Evolutionary conservation across 371 early-diverging fungal species (phyloP).

Genomic region (Mortierella sp.): DNA sequence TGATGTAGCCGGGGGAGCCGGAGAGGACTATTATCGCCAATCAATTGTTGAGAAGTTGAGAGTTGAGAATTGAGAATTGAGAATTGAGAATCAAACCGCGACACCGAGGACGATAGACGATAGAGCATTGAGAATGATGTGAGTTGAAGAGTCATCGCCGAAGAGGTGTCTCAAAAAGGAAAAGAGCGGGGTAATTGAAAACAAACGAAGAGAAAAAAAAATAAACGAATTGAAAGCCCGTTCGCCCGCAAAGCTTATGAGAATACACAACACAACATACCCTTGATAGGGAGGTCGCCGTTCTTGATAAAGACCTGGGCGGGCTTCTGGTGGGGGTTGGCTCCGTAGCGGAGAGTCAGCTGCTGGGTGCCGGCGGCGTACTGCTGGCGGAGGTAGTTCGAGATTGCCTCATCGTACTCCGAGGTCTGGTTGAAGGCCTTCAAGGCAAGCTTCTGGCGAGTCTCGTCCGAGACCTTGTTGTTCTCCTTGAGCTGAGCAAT

Average conservation of each 20-base stretch:
- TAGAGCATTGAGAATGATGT: background rate
- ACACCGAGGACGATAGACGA: background rate
- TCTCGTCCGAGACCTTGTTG: conserved; percentile 59
- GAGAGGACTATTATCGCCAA: conserved; percentile 72
- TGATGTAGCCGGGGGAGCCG: conserved; percentile 98
- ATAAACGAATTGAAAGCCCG: conserved; percentile 45
- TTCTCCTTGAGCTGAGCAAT: conserved; percentile 79
- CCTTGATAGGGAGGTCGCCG: conserved; percentile 89
- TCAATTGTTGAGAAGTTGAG: background rate
- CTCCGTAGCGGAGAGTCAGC: conserved; percentile 95
- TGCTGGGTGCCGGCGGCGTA: conserved; percentile 84
- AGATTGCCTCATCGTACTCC: conserved; percentile 95
- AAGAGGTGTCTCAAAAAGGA: conserved; percentile 32
- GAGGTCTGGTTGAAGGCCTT: conserved; percentile 95
- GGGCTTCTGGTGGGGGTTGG: conserved; percentile 98
- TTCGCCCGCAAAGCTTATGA: conserved; percentile 10
- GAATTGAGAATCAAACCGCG: conserved; percentile 8
- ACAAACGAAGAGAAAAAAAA: conserved; percentile 18
- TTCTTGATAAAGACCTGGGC: conserved; percentile 91
- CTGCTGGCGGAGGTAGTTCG: conserved; percentile 94
- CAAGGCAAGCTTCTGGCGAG: conserved; percentile 64
- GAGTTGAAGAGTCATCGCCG: conserved; percentile 23
- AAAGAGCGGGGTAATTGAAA: conserved; percentile 44
- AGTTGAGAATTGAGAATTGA: background rate
- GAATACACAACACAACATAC: conserved; percentile 34